Base-by-base conservation (phyloP, 768 basidiomycete genomes). In the Leucocoprinus birnbaumii region DNA sequence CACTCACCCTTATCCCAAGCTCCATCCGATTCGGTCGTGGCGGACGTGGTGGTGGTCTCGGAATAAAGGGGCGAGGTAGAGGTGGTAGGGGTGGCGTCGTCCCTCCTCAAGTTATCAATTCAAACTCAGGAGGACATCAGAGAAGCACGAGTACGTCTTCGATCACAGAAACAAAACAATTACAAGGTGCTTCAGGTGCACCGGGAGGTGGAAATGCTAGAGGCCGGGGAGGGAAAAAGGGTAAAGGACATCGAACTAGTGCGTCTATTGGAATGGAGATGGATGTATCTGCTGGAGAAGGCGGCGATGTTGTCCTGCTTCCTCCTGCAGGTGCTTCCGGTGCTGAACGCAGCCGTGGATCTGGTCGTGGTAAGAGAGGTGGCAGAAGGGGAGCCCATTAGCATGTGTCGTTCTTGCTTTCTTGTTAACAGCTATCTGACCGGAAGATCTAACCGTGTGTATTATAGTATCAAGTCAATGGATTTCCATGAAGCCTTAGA, bases 1-100 rank as follows among this genome's bases (percentile, higher is more conserved):
- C 78, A 1, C 71, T 81, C 4, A 73, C 82, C 8, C 78, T 91
- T 53, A 80, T 91, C 1, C 89, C 89, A 3, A 69, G 81, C 2
- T 77, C 85, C 0, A 78, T 91, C 40, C 79, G 85, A 11, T 92
- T 92, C 57, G 89, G 89, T 22, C 76, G 88, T 37, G 90, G 90
- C 0, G 84, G 83, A 3, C 47, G 51, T 37, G 51, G 58, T 41
- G 49, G 52, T 41, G 58, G 59, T 10, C 41, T 60, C 11, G 58
- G 47, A 27, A 26, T 27, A n/a, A 46, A 53, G 50, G 47, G 53
- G n/a, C 55, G 56, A 26, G 60, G 60, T 2, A 34, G 54, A 27
- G 54, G 54, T 24, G 47, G 54, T 7, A 41, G 47, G 22, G 53
- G 53, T 4, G 46, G 53, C 16, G 48, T 55, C 26, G 34, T 47